Evolutionary conservation across 345 rosid genomes (phyloP), one percentile per base, ranked within the genome.

Genomic region (Bruguiera sexangula): DNA sequence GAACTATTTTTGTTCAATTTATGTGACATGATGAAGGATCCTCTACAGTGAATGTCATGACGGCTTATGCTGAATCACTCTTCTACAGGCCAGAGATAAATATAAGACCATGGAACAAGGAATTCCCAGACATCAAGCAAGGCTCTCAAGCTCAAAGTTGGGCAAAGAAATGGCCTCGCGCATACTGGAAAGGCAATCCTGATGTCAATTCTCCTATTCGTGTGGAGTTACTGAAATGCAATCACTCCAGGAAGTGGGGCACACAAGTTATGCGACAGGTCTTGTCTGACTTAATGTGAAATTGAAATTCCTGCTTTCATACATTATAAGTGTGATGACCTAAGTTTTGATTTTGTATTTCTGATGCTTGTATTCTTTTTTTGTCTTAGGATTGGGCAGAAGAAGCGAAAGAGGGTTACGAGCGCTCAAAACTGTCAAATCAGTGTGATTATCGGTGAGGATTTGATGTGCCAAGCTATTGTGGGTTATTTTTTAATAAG

Each of bases 141-240:
- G 97, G 95, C 37, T 94, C 97, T 31, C 83, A 65, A 63, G 76
- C 80, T 69, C 56, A 48, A 75, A 85, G 71, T 72, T 94, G 96
- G 95, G 30, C 52, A 8, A 75, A 70, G 34, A 91, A 85, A 75
- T 53, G 64, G 52, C 85, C 82, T 6, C 79, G 54, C 67, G 98
- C 98, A 61, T 91, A 75, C 78, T 94, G 98, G 98, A 94, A 86
- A 81, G 98, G 98, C 27, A 89, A 94, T 72, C 96, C 95, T 0
- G 89, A 91, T 27, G 98, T 89, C 34, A 43, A 26, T 0, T 86
- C 98, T 43, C 93, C 89, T 22, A 60, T 91, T 36, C 90, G 98
- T 61, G 6, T 64, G 24, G 88, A 84, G 73, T 81, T 94, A 37
- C 57, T 87, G 70, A 80, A 76, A 46, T 94, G 97, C 66, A 91